Conservation (phyloP, 495 filamentous ascomycete species). For the Penicillium samsonianum region DNA sequence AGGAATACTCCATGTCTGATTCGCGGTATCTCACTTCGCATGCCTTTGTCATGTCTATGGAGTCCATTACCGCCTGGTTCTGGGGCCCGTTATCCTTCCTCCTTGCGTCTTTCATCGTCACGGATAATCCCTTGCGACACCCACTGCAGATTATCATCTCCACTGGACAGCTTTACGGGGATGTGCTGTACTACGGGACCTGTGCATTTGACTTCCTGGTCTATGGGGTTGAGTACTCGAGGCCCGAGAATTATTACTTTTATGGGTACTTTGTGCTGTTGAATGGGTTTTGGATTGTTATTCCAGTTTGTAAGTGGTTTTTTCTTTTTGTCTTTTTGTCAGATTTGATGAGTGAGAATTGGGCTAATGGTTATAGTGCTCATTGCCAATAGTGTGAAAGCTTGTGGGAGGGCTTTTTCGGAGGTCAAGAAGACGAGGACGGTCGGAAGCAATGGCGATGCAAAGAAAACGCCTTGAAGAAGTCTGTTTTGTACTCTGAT, state of each 20-base stretch:
- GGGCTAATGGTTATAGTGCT: neutral
- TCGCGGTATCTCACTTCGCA: slow-evolving; percentile 73
- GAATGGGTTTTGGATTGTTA: slow-evolving; percentile 76
- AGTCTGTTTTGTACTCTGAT: no score
- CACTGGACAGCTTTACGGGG: slow-evolving; percentile 78
- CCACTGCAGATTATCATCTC: slow-evolving; percentile 67
- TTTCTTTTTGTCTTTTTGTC: neutral
- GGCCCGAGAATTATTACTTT: slow-evolving; percentile 74
- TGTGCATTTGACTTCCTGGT: slow-evolving; percentile 60
- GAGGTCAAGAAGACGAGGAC: neutral
- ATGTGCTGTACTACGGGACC: slow-evolving; percentile 77
- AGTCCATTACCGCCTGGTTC: slow-evolving; percentile 65
- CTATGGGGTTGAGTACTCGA: slow-evolving; percentile 56
- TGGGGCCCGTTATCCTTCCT: slow-evolving; percentile 75
- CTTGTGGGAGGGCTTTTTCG: neutral
- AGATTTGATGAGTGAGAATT: neutral
- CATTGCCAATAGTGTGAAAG: neutral
- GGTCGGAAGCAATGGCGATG: neutral
- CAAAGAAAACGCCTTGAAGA: neutral
- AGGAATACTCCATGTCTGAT: slow-evolving; percentile 77
- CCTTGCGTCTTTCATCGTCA: slow-evolving; percentile 58
- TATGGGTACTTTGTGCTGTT: slow-evolving; percentile 79
- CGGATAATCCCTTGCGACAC: slow-evolving; percentile 58
- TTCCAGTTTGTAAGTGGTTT: slow-evolving; percentile 53
- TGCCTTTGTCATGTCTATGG: slow-evolving; percentile 74